Percentiles rank a stretch among this genome's conserved stretches.
phyloP scores from a whole-genome alignment of 148 eudicot genomes.

The Vaccinium darrowii region DNA sequence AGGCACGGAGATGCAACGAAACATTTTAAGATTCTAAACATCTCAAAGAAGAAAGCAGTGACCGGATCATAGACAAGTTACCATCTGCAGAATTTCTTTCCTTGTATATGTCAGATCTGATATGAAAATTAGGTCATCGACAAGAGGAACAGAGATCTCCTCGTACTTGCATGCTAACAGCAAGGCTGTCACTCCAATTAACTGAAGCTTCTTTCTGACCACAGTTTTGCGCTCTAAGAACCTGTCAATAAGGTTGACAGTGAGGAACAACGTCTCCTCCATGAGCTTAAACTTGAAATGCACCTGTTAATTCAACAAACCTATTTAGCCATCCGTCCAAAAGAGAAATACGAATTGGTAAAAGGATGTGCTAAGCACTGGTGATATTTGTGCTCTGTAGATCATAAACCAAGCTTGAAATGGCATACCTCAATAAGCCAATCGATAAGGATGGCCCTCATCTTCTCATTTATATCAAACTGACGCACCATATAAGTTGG shows the following conservation, averaged over 20 bases:
- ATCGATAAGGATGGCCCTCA: slow-evolving; percentile 80
- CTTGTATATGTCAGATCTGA: slow-evolving; percentile 25
- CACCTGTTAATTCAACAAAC: slow-evolving; percentile 26
- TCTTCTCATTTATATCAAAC: slow-evolving; percentile 60
- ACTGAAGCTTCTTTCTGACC: slow-evolving; percentile 20
- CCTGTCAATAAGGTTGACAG: slow-evolving; percentile 21
- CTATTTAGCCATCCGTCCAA: neutral
- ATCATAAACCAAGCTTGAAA: neutral
- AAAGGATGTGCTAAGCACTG: neutral
- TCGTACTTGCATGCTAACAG: slow-evolving; percentile 28
- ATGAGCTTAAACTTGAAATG: slow-evolving; percentile 62
- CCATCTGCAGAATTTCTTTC: slow-evolving; percentile 22
- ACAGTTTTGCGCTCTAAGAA: slow-evolving; percentile 16
- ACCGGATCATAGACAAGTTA: neutral
- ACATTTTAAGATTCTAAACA: neutral
- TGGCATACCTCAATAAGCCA: slow-evolving; percentile 78
- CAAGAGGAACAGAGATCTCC: slow-evolving; percentile 18
- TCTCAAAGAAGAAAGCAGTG: neutral
- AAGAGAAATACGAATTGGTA: neutral
- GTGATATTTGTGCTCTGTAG: neutral
- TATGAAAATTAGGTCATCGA: slow-evolving; percentile 20
- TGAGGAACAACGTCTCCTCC: slow-evolving; percentile 23
- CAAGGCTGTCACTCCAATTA: slow-evolving; percentile 24
- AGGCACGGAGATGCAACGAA: neutral
- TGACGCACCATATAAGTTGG: slow-evolving; percentile 60